Base-by-base conservation (phyloP, 768 basidiomycete species). In the Mrakia frigida region DNA sequence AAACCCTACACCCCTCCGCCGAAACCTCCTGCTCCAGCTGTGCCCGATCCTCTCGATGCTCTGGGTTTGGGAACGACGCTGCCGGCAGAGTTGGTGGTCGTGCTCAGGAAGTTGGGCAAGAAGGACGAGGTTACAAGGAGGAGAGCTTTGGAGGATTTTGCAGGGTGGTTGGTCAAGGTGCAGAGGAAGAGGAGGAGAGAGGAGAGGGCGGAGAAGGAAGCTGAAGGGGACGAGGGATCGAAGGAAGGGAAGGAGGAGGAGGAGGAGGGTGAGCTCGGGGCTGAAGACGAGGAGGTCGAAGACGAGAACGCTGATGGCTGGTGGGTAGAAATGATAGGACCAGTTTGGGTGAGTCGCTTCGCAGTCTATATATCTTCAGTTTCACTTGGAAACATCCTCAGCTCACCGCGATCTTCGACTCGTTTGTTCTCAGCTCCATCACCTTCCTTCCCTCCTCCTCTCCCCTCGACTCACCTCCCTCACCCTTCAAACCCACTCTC, bases 81-180 rank as follows among this genome's bases (percentile, higher is more conserved):
- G 6, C 92, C 92, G 0, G 87, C 94, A 2, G 93, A 94, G 37
- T 85, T 98, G 31, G 86, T 94, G 10, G 88, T 98, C 67, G 87
- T 94, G 3, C 86, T 98, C 73, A 85, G 93, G 69, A 87, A 88
- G 78, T 85, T 98, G 71, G 89, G 88, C 37, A 98, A 98, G 87
- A 96, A 96, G 85, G 93, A 95, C 75, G 87, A 87, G 37, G 87
- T 93, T 39, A 98, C 96, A 2, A 91, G 92, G 83, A 84, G 87
- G 31, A 89, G 90, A 80, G 95, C 93, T 0, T 84, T 98, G 78
- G 94, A 97, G 81, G 95, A 96, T 77, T 83, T 98, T 39, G 87
- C 88, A 79, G 81, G 84, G 11, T 86, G 82, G 2, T 93, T 91
- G 91, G 85, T 93, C 5, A 88, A 88, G 78, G 75, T 28, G 41